Conservation (phyloP, 805 yeast species). For the Saccharomycopsis sp. region DNA sequence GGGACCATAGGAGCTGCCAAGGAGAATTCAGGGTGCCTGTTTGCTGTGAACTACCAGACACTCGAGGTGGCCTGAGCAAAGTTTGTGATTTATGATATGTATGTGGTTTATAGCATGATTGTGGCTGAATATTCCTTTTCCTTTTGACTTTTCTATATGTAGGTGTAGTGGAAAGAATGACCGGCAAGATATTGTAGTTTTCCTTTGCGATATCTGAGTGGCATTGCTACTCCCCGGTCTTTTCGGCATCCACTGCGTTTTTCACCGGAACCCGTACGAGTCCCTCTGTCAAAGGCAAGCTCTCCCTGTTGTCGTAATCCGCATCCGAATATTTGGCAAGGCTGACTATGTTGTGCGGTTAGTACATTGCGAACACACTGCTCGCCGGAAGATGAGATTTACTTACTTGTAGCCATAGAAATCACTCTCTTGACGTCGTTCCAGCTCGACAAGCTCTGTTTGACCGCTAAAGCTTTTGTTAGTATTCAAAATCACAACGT, state of each 20-base stretch:
- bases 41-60: slow-evolving; percentile 33
- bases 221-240: not conserved
- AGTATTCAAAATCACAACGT: not conserved
- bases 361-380: slow-evolving; percentile 37
- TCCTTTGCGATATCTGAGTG: slow-evolving; percentile 13
- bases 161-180: too few species aligned
- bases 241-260: not conserved
- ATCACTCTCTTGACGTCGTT: slow-evolving; percentile 52
- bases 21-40: slow-evolving; percentile 29
- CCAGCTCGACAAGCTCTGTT: slow-evolving; percentile 58
- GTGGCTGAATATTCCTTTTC: too few species aligned
- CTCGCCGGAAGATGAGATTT: not conserved
- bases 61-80: slow-evolving; percentile 29
- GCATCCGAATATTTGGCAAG: slow-evolving; percentile 34
- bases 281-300: slow-evolving; percentile 26
- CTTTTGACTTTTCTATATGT: too few species aligned
- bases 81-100: too few species aligned
- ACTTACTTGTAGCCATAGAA: slow-evolving; percentile 44
- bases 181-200: too few species aligned
- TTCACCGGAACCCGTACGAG: slow-evolving; percentile 25
- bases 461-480: slow-evolving; percentile 34
- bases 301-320: slow-evolving; percentile 33
- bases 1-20: slow-evolving; percentile 34
- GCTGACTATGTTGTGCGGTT: slow-evolving; percentile 5
- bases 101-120: too few species aligned